Evolutionary conservation across 2,329 filamentous ascomycete species (phyloP).

Genomic region (Fusarium drepaniforme): DNA sequence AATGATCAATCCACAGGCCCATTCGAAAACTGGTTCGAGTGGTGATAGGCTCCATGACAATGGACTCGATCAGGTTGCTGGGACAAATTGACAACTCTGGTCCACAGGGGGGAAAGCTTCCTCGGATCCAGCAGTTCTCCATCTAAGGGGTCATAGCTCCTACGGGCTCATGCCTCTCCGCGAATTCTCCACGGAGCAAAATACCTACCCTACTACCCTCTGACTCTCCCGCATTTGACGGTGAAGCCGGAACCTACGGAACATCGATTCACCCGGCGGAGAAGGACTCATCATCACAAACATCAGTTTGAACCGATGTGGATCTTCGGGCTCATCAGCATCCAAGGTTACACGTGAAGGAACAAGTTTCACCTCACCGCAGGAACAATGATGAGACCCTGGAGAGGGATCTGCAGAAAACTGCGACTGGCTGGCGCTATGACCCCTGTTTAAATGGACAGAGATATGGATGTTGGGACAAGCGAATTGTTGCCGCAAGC

Average conservation of each 20-base stretch:
- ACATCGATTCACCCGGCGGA: slow-evolving; percentile 15
- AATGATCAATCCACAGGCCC: background rate
- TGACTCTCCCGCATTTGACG: slow-evolving; percentile 22
- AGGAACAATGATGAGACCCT: background rate
- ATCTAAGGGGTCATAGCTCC: background rate
- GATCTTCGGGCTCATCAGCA: slow-evolving; percentile 20
- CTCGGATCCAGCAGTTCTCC: background rate
- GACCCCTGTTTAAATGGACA: background rate
- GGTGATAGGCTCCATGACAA: background rate
- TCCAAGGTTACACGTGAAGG: slow-evolving; percentile 23
- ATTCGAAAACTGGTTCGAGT: background rate
- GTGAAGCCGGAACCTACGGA: slow-evolving; percentile 27
- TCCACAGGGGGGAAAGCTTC: background rate
- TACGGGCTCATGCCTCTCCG: slow-evolving; percentile 2
- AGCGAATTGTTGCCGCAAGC: slow-evolving; percentile 1
- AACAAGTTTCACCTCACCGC: slow-evolving; percentile 3
- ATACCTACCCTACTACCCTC: background rate
- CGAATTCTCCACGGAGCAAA: slow-evolving; percentile 5
- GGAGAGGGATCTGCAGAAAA: background rate
- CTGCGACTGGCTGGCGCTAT: background rate
- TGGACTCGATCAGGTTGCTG: background rate
- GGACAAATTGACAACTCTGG: background rate
- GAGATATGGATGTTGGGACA: background rate
- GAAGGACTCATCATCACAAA: slow-evolving; percentile 16
- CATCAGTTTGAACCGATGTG: slow-evolving; percentile 24